Conservation (phyloP, 1,284 basidiomycete genomes). For the Vanrija pseudolonga region DNA sequence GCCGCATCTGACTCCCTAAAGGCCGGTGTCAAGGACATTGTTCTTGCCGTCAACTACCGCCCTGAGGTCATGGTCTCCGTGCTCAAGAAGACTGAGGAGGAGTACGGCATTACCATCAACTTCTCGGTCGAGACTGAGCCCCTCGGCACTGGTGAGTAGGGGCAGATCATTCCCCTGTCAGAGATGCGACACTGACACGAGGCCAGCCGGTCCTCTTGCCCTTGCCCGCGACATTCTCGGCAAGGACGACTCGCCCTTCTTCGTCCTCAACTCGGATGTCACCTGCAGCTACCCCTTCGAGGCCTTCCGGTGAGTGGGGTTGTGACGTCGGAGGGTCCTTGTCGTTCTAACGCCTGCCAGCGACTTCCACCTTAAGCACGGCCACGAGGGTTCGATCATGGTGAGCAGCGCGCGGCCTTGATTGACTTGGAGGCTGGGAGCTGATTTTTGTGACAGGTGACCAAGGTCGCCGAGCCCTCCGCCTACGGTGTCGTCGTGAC, state of each 20-base stretch:
- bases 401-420: slow-evolving; percentile 51
- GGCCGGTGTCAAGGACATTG: slow-evolving; percentile 56
- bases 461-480: slow-evolving; percentile 56
- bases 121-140: slow-evolving; percentile 57
- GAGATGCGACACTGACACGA: neutral
- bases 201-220: slow-evolving; percentile 54
- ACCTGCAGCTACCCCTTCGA: slow-evolving; percentile 57
- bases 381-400: slow-evolving; percentile 56
- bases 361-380: slow-evolving; percentile 56
- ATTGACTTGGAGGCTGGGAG: slow-evolving; percentile 34
- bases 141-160: slow-evolving; percentile 52
- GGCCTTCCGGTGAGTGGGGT: slow-evolving; percentile 47
- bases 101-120: slow-evolving; percentile 56
- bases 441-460: slow-evolving; percentile 32
- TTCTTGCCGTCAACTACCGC: slow-evolving; percentile 56
- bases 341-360: slow-evolving; percentile 19
- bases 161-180: neutral
- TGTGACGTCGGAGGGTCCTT: neutral
- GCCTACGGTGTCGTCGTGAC: slow-evolving; percentile 57
- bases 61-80: slow-evolving; percentile 56
- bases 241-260: slow-evolving; percentile 57
- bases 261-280: slow-evolving; percentile 57
- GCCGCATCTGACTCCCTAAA: slow-evolving; percentile 17
- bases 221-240: slow-evolving; percentile 54
- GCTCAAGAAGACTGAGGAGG: slow-evolving; percentile 55